phyloP scores from a whole-genome alignment of 2,329 filamentous ascomycete species.

The Cryphonectria nitschkei region DNA sequence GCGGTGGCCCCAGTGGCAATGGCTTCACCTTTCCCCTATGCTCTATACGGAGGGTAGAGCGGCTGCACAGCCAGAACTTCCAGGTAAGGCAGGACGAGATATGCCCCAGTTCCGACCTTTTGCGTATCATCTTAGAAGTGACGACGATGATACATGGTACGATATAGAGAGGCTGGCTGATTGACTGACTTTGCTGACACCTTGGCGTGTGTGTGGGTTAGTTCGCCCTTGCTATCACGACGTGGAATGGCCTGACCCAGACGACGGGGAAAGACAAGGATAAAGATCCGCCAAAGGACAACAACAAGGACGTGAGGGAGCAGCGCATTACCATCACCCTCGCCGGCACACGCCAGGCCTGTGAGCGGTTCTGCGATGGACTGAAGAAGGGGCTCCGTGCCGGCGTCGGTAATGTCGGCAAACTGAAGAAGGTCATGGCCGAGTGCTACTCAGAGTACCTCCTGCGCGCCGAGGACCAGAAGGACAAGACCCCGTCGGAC shows the following conservation, averaged over 20 bases:
- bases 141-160: not conserved
- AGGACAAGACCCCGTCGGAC: constrained; percentile 74
- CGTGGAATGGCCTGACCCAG: constrained; percentile 79
- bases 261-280: constrained; percentile 58
- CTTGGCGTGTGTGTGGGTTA: constrained; percentile 36
- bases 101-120: too few species aligned
- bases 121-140: too few species aligned
- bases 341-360: constrained; percentile 83
- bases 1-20: constrained; percentile 89
- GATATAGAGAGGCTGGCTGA: not conserved
- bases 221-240: constrained; percentile 93
- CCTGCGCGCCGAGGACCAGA: constrained; percentile 65
- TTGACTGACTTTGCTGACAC: too few species aligned
- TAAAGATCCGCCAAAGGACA: constrained; percentile 46
- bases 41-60: constrained; percentile 87
- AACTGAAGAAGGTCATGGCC: constrained; percentile 75
- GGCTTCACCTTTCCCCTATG: constrained; percentile 94
- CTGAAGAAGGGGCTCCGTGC: constrained; percentile 88
- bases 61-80: constrained; percentile 89
- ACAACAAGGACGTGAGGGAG: constrained; percentile 55
- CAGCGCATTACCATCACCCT: constrained; percentile 93
- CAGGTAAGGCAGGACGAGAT: constrained; percentile 47
- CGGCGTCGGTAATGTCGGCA: constrained; percentile 85
- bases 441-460: constrained; percentile 93
- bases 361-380: constrained; percentile 94